phyloP scores from a whole-genome alignment of 768 basidiomycete genomes.

The Amanita thiersii region DNA sequence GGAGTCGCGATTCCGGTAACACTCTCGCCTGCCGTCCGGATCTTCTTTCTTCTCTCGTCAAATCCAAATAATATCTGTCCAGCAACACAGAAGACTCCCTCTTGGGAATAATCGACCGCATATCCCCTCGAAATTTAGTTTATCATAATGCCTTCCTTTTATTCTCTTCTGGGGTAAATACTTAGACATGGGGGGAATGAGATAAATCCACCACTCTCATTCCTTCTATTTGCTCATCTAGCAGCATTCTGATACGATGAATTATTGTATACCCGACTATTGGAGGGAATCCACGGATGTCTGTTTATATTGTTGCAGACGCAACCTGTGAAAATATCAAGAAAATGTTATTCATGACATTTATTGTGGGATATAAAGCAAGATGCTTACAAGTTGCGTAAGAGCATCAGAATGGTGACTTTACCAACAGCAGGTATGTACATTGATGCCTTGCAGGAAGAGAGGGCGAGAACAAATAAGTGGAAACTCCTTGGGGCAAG shows the following conservation, averaged over 20 bases:
- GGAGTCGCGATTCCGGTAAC: conserved; percentile 20
- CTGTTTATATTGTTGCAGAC: conserved; percentile 46
- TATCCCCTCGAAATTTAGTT: conserved; percentile 2
- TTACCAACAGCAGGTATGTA: conserved; percentile 97
- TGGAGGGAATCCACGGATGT: conserved; percentile 10
- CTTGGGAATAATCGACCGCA: conserved; percentile 1
- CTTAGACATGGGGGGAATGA: conserved; percentile 4
- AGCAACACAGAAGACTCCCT: background rate
- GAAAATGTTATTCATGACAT: conserved; percentile 4
- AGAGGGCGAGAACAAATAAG: too few relatives aligned
- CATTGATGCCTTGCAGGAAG: conserved; percentile 63
- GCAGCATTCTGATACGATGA: conserved; percentile 3
- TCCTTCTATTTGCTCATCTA: conserved; percentile 8
- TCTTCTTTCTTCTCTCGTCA: too few relatives aligned
- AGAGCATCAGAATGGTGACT: conserved; percentile 95
- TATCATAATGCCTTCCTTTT: conserved; percentile 6
- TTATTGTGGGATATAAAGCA: conserved; percentile 1
- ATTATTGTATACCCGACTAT: conserved; percentile 9
- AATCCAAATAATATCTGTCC: background rate
- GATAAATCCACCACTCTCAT: background rate
- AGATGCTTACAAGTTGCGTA: conserved; percentile 78
- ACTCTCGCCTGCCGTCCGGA: conserved; percentile 37
- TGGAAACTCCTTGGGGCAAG: background rate
- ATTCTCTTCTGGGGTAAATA: background rate
- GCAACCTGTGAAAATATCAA: conserved; percentile 32